Base-by-base conservation (phyloP, 257 asterid genomes). In the Nicotiana noctiflora region DNA sequence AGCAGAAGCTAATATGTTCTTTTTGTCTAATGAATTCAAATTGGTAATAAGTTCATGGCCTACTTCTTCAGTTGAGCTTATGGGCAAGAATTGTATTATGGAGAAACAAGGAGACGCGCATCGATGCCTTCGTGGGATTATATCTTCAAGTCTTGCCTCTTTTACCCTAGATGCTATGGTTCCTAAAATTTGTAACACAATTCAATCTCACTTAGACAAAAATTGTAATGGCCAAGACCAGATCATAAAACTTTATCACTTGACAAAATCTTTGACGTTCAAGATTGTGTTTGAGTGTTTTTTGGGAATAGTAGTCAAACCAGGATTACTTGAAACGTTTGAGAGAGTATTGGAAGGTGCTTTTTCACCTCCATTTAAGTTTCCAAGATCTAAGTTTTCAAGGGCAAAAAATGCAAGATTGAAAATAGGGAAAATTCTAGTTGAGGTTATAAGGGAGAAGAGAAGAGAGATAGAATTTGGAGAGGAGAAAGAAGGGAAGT, bases 1-100 rank as follows among this genome's bases (percentile, higher is more conserved):
- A 44, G 92, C 91, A 0, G 94, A 94, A 15, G 97, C 98, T 19
- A 93, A 93, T 79, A 91, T 88, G 81, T 94, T 94, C 87, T 89
- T 94, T 84, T 78, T 94, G 76, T 89, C 98, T 1, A 94, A 90
- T 56, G 98, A 94, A 75, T 94, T 93, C 88, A 94, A 91, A 86
- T 77, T 94, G 55, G 98, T 94, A 1, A 89, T 94, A 17, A 94
- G 98, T 84, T 93, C 98, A 9, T 94, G 98, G 98, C 98, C 98
- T 7, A 76, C 98, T 5, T 93, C 98, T 0, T 89, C 94, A 0
- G 97, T 94, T 17, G 93, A 90, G 77, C 82, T 94, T n/a, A 94
- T 94, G 98, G 98, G 98, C 0, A 81, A 77, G 76, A 82, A 93
- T 60, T 91, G 93, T 0, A 94, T 94, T 75, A 94, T 94, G 98